A percentile compares a stretch with the other conserved stretches of the same genome.
These are phyloP conservation scores for Annona cherimola DNA, from an alignment of 164 flowering plant species.

Conservation along the genomic window DNA sequence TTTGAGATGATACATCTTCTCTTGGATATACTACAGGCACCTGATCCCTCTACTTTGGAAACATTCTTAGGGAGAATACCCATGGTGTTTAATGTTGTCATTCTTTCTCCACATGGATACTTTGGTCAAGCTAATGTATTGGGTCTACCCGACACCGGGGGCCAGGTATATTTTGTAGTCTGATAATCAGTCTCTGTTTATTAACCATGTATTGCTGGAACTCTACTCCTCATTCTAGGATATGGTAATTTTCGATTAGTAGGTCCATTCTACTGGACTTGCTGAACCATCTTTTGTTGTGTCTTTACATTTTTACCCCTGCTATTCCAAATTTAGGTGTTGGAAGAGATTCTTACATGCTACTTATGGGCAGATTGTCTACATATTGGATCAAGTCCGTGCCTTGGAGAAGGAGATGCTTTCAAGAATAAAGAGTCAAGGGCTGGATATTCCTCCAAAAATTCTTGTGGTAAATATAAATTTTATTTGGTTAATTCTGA, in stretches of 20 bases:
- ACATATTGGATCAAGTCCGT: slow-evolving; percentile 96
- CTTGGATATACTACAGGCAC: slow-evolving; percentile 89
- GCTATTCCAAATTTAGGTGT: neutral
- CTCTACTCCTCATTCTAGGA: neutral
- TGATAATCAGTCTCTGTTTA: neutral
- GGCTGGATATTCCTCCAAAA: slow-evolving; percentile 67
- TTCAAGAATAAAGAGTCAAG: slow-evolving; percentile 65
- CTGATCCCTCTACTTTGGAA: slow-evolving; percentile 83
- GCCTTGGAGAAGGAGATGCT: slow-evolving; percentile 93
- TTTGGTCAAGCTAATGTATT: slow-evolving; percentile 97
- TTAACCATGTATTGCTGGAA: neutral
- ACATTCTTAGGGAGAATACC: slow-evolving; percentile 87
- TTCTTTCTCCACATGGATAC: slow-evolving; percentile 92
- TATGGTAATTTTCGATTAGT: neutral
- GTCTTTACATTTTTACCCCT: neutral
- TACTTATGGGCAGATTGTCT: slow-evolving; percentile 56
- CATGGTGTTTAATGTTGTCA: slow-evolving; percentile 94
- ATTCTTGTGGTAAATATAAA: slow-evolving; percentile 69
- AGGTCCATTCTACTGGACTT: neutral
- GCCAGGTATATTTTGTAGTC: slow-evolving; percentile 52
- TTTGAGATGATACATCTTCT: slow-evolving; percentile 79
- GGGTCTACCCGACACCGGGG: slow-evolving; percentile 98
- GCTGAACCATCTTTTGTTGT: neutral
- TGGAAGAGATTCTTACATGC: neutral
- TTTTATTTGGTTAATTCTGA: neutral